A percentile compares a stretch with the other conserved stretches of the same genome.
These are phyloP conservation scores for Penicillium polonicum DNA, from an alignment of 2,329 filamentous ascomycete species.

Conservation along the genomic window DNA sequence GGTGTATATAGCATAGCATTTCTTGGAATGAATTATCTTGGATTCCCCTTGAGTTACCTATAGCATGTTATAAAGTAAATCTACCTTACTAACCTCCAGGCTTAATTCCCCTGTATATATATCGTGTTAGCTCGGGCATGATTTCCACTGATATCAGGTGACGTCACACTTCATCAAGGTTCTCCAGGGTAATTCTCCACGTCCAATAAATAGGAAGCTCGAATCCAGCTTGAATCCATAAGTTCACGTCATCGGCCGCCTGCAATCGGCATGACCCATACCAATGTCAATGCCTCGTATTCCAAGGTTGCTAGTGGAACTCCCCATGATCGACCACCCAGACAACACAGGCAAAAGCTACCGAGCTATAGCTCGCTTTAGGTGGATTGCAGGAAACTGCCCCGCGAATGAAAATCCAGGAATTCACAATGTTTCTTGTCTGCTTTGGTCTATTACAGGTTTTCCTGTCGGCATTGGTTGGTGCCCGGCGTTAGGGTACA, in stretches of 20 bases:
- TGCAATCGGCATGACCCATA: background rate
- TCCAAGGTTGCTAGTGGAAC: background rate
- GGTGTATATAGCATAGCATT: slow-evolving; percentile 3
- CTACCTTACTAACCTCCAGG: background rate
- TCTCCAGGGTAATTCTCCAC: background rate
- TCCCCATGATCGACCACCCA: background rate
- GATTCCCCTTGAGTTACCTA: background rate
- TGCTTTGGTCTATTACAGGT: background rate
- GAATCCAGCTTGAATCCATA: background rate
- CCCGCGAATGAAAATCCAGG: slow-evolving; percentile 3
- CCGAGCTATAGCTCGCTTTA: background rate
- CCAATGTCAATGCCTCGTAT: background rate
- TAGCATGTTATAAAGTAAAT: background rate
- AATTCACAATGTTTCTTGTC: slow-evolving; percentile 7
- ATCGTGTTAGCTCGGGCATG: background rate
- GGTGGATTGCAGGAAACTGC: background rate
- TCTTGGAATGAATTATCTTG: background rate
- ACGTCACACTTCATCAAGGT: background rate
- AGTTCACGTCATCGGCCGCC: background rate
- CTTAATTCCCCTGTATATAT: background rate
- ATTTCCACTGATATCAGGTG: slow-evolving; percentile 3
- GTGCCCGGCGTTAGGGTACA: background rate
- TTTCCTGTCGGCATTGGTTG: background rate
- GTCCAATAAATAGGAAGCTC: background rate
- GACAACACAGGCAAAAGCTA: background rate